Percentiles rank a stretch among this genome's conserved stretches.
phyloP scores from a whole-genome alignment of 495 filamentous ascomycete genomes.

The Chaetomium fimeti region DNA sequence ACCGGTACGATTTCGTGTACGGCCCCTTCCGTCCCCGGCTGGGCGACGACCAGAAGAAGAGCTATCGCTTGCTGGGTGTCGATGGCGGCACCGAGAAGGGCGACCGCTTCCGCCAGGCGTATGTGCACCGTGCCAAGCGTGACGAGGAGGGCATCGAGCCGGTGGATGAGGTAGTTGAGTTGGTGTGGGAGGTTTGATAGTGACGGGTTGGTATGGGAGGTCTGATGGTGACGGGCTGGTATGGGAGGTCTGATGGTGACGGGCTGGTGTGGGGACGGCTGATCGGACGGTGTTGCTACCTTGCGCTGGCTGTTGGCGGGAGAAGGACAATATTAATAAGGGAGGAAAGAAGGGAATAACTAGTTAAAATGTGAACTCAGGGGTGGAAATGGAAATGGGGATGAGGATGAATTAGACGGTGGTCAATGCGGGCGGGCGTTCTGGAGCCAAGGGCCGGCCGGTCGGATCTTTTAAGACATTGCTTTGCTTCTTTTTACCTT shows the following conservation, averaged over 20 bases:
- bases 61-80: constrained; percentile 31
- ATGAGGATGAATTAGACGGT: too few species aligned
- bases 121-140: constrained; percentile 25
- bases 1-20: constrained; percentile 50
- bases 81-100: not conserved
- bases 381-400: too few species aligned
- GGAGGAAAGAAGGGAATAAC: too few species aligned
- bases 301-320: too few species aligned
- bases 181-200: constrained; percentile 37
- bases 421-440: not conserved
- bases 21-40: constrained; percentile 48
- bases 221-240: too few species aligned
- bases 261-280: too few species aligned
- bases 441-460: not conserved
- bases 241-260: too few species aligned
- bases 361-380: too few species aligned
- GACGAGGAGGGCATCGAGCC: constrained; percentile 9
- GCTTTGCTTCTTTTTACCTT: not conserved
- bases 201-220: not conserved
- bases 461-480: not conserved
- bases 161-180: constrained; percentile 38
- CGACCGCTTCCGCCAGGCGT: constrained; percentile 30
- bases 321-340: too few species aligned
- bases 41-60: constrained; percentile 36
- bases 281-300: too few species aligned